These are phyloP conservation scores for Gilbertella persicaria DNA, from an alignment of 371 early-diverging fungal species.

Conservation along the genomic window DNA sequence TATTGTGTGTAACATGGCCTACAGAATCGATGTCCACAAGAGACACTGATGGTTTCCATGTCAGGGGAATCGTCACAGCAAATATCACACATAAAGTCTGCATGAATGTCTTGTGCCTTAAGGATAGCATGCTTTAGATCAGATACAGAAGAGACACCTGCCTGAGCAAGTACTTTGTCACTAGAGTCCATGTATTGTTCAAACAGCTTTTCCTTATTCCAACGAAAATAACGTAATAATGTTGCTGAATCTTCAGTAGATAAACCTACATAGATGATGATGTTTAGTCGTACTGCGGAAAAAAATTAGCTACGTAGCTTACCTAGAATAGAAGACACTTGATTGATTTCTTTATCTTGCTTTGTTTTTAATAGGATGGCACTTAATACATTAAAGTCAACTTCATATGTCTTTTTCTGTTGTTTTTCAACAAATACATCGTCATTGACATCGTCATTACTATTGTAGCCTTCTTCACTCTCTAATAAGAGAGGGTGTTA, in stretches of 20 bases:
- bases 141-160: conserved; percentile 66
- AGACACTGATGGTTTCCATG: conserved; percentile 66
- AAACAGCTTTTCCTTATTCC: conserved; percentile 92
- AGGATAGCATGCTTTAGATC: conserved; percentile 17
- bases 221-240: conserved; percentile 78
- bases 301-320: not conserved
- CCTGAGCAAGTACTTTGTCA: conserved; percentile 63
- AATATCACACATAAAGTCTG: conserved; percentile 82
- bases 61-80: conserved; percentile 75
- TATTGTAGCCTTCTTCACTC: conserved; percentile 35
- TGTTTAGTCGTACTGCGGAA: not conserved
- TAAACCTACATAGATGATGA: conserved; percentile 47
- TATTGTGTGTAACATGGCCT: conserved; percentile 83
- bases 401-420: conserved; percentile 42
- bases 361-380: conserved; percentile 24
- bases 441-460: conserved; percentile 36
- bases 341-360: conserved; percentile 46
- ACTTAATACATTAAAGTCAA: conserved; percentile 39
- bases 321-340: conserved; percentile 49
- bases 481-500: conserved; percentile 11
- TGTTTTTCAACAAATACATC: conserved; percentile 36
- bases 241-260: conserved; percentile 61
- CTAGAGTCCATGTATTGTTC: conserved; percentile 87
- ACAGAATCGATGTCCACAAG: conserved; percentile 91
- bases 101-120: conserved; percentile 26